Base-by-base conservation (phyloP, 371 early-diverging fungal species). In the Mucor racemosus region DNA sequence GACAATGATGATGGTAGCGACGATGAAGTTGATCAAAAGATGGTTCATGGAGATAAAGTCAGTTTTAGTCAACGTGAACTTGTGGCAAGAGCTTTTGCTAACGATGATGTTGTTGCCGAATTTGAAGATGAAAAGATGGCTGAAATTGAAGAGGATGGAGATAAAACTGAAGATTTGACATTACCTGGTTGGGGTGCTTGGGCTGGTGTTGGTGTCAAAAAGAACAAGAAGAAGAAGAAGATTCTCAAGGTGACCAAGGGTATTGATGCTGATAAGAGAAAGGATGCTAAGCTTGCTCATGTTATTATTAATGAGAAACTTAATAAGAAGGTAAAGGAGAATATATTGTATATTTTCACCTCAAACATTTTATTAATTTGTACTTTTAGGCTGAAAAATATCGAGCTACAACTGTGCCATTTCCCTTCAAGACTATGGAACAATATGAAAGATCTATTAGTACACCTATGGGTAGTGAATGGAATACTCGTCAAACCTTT, bases 141-240 rank as follows among this genome's bases (percentile, higher is more conserved):
- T 7, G 76, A 79, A 5, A 84, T 90, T 48, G 89, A 86, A 46
- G 89, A 86, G 33, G 95, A 95, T 38, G 87, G 76, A 17, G 91
- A 92, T 40, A 87, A 94, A 76, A 89, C 88, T 17, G 87, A 88
- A 62, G 94, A 95, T 70, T 64, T 91, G 64, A 93, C 93, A 5
- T 81, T 98, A 55, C 98, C 98, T 21, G 98, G 98, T 62, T 98
- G 98, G 95, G 98, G 97, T 5, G 68, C 85, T 38, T 98, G 98
- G 98, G 90, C 81, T 50, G 98, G 98, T 31, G 74, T 91, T 41
- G 86, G 86, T 26, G 73, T 86, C 55, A 86, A 90, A 82, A 82
- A 79, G 59, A 58, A 77, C 36, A 75, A 86, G 77, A 88, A 85
- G 70, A 89, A 84, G 79, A 86, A 84, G 57, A 76, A 84, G n/a